A percentile compares a stretch with the other conserved stretches of the same genome.
These are phyloP conservation scores for Backusella mclennaniae DNA, from an alignment of 192 early-diverging fungal genomes.

Conservation along the genomic window DNA sequence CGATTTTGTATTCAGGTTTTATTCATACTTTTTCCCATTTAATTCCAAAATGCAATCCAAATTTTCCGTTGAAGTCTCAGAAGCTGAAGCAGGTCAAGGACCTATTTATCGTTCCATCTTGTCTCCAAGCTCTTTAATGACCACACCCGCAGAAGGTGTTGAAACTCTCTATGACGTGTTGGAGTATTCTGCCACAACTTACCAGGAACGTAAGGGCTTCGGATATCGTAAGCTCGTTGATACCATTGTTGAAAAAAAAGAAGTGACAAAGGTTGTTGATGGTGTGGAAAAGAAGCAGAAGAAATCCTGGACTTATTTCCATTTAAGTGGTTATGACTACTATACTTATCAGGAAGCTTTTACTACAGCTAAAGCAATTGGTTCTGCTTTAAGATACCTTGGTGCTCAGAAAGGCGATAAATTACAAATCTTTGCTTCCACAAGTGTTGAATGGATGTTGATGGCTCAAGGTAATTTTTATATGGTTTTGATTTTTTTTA, in stretches of 20 bases:
- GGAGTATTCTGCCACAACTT: conserved; percentile 50
- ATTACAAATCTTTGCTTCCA: conserved; percentile 31
- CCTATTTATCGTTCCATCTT: conserved; percentile 46
- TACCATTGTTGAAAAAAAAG: conserved; percentile 73
- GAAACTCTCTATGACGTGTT: conserved; percentile 73
- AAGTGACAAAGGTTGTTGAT: conserved; percentile 55
- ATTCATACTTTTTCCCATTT: neutral
- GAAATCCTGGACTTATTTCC: conserved; percentile 82
- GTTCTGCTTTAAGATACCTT: conserved; percentile 36
- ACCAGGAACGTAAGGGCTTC: conserved; percentile 60
- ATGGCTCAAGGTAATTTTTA: conserved; percentile 31
- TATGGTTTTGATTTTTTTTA: neutral
- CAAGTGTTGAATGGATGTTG: conserved; percentile 37
- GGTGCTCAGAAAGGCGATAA: conserved; percentile 28
- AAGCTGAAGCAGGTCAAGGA: conserved; percentile 33
- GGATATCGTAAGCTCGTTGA: conserved; percentile 68
- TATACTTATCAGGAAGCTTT: conserved; percentile 72
- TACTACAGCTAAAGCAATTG: conserved; percentile 51
- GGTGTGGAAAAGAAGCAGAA: conserved; percentile 59
- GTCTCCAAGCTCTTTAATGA: conserved; percentile 46
- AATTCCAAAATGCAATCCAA: conserved; percentile 18
- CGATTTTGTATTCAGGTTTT: neutral
- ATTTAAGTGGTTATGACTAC: conserved; percentile 76
- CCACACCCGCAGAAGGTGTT: conserved; percentile 44
- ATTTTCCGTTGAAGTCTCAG: conserved; percentile 25